These are phyloP conservation scores for Rubia peregrina DNA, from an alignment of 305 asterid species.

Conservation along the genomic window DNA sequence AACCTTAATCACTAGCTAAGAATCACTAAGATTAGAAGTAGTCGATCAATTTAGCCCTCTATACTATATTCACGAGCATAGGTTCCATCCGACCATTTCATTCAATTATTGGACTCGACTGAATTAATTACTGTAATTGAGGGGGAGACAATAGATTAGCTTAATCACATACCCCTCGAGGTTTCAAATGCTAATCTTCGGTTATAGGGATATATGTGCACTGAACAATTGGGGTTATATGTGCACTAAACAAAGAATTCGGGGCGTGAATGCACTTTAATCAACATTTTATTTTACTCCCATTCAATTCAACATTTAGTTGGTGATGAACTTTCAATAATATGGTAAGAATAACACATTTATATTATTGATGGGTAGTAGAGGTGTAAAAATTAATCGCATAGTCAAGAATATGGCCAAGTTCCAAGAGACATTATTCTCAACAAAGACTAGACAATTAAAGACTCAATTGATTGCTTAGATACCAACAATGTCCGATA, in stretches of 20 bases:
- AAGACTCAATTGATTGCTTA: no score
- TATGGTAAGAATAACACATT: no score
- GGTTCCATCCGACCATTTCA: not conserved
- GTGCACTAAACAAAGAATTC: no score
- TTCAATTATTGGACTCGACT: not conserved
- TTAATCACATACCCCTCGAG: no score
- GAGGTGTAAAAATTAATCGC: not conserved
- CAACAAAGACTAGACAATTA: no score
- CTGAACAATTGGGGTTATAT: no score
- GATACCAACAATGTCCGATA: no score
- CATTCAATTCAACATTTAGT: not conserved
- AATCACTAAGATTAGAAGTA: not conserved
- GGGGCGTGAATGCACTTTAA: no score
- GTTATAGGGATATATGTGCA: no score
- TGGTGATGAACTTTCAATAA: no score
- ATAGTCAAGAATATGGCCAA: not conserved
- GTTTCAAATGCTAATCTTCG: no score
- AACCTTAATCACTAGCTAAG: not conserved
- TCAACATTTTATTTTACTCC: not conserved
- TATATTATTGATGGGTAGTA: not conserved
- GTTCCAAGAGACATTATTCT: no score
- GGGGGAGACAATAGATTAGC: not conserved
- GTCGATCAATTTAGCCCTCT: not conserved
- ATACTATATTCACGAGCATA: not conserved
- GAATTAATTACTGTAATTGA: not conserved